Evolutionary conservation across 345 rosid species (phyloP), one percentile per base, ranked within the genome.

Genomic region (Firmiana major): DNA sequence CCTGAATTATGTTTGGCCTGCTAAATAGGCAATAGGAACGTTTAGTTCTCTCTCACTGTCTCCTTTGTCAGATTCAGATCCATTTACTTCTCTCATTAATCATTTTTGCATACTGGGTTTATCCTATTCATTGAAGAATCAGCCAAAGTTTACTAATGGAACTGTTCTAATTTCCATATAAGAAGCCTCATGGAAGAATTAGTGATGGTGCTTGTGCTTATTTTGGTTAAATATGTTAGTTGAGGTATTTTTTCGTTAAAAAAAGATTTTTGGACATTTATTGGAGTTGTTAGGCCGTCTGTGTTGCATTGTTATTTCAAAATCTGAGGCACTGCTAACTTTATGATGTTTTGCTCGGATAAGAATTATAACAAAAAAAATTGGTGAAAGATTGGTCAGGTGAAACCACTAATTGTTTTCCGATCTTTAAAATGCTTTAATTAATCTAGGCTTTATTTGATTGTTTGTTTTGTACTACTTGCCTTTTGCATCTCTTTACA

Each of bases 371-470:
- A 13, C 3, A 48, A n/a, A n/a, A n/a, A 31, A 70, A 1, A 28
- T 9, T 17, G n/a, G n/a, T 24, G 73, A 43, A 45, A 46, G 55
- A 45, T 46, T 9, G 58, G 19, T 48, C 21, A 28, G 72, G 3
- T 67, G 54, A 70, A 70, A 70, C 38, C 4, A 17, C 22, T 70
- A 49, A 48, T 48, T 48, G 22, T 24, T 46, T 70, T 48, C 15
- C 59, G 7, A 48, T 31, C 74, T 49, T 26, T 49, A 70, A 28
- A 69, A 70, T 68, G 55, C 58, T 48, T 15, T 8, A 69, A 10
- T 69, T 26, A 68, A 48, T 26, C 58, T 70, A 70, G 74, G 59
- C 38, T 49, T 69, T 49, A 28, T 48, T 70, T 17, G 24, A 31
- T 48, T 48, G 58, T 70, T 69, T 22, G 42, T 16, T 49, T 22